A percentile compares a stretch with the other conserved stretches of the same genome.
These are phyloP conservation scores for Hypoxylon trugodes DNA, from an alignment of 495 filamentous ascomycete species.

Conservation along the genomic window DNA sequence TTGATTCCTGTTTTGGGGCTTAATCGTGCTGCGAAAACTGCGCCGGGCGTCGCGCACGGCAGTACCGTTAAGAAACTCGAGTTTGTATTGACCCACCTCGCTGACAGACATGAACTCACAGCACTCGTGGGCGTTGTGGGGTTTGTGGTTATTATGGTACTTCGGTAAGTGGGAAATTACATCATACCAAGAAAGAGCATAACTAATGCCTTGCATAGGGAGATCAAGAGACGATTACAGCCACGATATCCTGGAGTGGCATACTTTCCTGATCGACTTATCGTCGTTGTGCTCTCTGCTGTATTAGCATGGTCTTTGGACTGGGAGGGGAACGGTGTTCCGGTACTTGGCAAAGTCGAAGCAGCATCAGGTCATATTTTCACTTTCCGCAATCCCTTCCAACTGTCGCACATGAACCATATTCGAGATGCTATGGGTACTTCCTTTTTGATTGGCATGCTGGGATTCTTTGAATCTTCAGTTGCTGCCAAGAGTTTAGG, in stretches of 20 bases:
- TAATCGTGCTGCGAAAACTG: conserved; percentile 62
- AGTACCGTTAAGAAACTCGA: conserved; percentile 84
- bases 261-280: conserved; percentile 91
- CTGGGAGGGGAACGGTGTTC: conserved; percentile 84
- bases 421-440: conserved; percentile 89
- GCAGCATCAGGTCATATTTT: conserved; percentile 73
- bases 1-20: conserved; percentile 90
- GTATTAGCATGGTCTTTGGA: conserved; percentile 78
- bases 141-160: conserved; percentile 89
- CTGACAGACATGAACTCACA: conserved; percentile 75
- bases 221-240: conserved; percentile 82
- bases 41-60: conserved; percentile 72
- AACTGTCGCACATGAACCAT: conserved; percentile 74
- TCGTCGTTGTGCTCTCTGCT: conserved; percentile 87
- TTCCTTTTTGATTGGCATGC: conserved; percentile 89
- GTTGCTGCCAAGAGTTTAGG: conserved; percentile 95
- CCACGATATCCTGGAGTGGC: conserved; percentile 82
- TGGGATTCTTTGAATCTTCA: conserved; percentile 98
- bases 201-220: conserved; percentile 54
- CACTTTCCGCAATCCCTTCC: conserved; percentile 85
- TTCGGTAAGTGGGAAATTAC: conserved; percentile 58
- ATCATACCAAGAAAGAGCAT: background rate
- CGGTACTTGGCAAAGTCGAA: conserved; percentile 82
- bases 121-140: conserved; percentile 76
- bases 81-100: conserved; percentile 75